phyloP scores from a whole-genome alignment of 495 filamentous ascomycete genomes.

The Penicillium pancosmium region DNA sequence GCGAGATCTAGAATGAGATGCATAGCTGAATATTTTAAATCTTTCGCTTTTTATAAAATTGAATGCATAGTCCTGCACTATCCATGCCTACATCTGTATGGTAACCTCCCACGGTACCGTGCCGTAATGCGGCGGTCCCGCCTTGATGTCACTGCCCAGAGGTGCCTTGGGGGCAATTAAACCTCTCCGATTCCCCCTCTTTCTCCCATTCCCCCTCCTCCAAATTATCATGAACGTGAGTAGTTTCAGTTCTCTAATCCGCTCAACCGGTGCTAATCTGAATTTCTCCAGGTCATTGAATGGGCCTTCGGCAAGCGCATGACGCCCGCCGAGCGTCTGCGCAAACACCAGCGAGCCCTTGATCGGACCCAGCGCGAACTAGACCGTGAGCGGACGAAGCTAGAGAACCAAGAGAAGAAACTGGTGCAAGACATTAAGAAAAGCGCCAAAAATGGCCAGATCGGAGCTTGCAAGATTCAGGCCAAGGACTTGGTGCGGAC shows the following conservation, averaged over 20 bases:
- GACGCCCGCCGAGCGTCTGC: constrained; percentile 92
- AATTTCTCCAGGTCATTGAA: constrained; percentile 74
- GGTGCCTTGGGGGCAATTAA: constrained; percentile 9
- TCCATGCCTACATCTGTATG: constrained; percentile 2
- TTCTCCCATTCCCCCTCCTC: background rate
- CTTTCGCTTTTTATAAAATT: too few relatives aligned
- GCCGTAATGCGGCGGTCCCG: constrained; percentile 3
- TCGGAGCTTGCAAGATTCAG: constrained; percentile 95
- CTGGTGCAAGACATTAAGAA: constrained; percentile 94
- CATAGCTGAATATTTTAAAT: too few relatives aligned
- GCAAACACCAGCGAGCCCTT: constrained; percentile 94
- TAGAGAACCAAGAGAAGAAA: constrained; percentile 98
- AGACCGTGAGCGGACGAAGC: constrained; percentile 88
- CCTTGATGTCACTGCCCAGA: constrained; percentile 34
- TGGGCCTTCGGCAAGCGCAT: constrained; percentile 99
- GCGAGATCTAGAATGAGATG: too few relatives aligned
- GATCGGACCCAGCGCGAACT: constrained; percentile 97
- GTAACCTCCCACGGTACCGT: constrained; percentile 6
- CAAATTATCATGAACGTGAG: constrained; percentile 62
- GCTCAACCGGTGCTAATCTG: constrained; percentile 10
- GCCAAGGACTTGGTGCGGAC: constrained; percentile 96
- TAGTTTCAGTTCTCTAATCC: background rate
- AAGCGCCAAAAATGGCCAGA: constrained; percentile 95
- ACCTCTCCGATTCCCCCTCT: background rate
- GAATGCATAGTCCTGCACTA: background rate